Evolutionary conservation across 163 green algal species (phyloP).

Genomic region (Chlorella variabilis): DNA sequence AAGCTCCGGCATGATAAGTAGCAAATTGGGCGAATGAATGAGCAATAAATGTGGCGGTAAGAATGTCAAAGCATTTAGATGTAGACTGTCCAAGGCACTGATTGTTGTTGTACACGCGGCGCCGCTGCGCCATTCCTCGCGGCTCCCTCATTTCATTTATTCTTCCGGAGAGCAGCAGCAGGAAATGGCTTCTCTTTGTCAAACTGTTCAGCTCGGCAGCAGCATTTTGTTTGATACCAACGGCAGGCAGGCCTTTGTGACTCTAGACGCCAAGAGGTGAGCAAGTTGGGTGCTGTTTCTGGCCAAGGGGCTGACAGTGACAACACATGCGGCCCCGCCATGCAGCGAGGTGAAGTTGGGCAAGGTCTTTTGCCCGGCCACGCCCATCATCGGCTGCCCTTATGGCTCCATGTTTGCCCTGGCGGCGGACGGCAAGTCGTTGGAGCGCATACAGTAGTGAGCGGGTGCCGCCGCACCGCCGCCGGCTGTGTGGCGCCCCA

Average conservation of each 20-base stretch:
- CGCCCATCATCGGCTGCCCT: conserved; percentile 63
- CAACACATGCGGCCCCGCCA: too few relatives aligned
- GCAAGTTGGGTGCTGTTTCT: not conserved
- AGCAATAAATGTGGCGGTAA: too few relatives aligned
- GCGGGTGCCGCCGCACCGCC: not conserved
- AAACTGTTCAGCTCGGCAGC: conserved; percentile 60
- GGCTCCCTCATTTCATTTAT: too few relatives aligned
- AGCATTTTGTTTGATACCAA: conserved; percentile 76
- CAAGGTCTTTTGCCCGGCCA: conserved; percentile 51
- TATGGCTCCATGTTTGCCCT: conserved; percentile 75
- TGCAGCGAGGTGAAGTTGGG: conserved; percentile 71
- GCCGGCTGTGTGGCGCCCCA: not conserved
- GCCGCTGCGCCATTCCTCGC: too few relatives aligned
- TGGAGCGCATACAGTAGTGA: conserved; percentile 60
- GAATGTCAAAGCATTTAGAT: too few relatives aligned
- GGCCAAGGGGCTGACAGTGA: not conserved
- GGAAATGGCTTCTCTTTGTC: too few relatives aligned
- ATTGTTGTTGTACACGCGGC: too few relatives aligned
- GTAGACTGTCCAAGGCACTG: too few relatives aligned
- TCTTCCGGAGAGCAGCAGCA: too few relatives aligned
- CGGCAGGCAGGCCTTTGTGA: conserved; percentile 60
- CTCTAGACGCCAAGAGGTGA: conserved; percentile 34
- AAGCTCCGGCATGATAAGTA: too few relatives aligned
- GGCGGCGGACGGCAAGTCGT: conserved; percentile 51
- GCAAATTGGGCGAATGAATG: too few relatives aligned